Percentiles rank a stretch among this genome's conserved stretches.
phyloP scores from a whole-genome alignment of 176 grass and related monocot species.

The Aegilops umbellulata region DNA sequence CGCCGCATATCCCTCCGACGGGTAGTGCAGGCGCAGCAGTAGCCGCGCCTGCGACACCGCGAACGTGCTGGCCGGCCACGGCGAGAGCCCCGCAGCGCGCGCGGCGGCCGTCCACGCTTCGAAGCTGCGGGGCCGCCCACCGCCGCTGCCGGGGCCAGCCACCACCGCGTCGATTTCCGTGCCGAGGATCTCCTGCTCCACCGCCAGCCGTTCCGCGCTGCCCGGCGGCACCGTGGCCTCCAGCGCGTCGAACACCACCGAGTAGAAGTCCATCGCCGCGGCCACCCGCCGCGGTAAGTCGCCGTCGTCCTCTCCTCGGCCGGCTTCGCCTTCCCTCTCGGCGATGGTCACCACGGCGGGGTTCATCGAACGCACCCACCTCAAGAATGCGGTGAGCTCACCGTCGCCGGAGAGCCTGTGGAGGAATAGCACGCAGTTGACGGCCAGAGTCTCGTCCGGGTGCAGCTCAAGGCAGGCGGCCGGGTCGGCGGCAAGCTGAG shows the following conservation, averaged over 20 bases:
- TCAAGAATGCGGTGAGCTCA: constrained; percentile 43
- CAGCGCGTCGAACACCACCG: constrained; percentile 78
- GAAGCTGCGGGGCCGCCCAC: constrained; percentile 27
- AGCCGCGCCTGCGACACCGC: constrained; percentile 75
- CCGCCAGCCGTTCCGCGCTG: constrained; percentile 56
- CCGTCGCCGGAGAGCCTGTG: constrained; percentile 44
- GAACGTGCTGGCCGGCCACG: constrained; percentile 59
- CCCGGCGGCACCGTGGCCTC: constrained; percentile 82
- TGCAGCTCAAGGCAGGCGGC: constrained; percentile 33
- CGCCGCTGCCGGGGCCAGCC: neutral
- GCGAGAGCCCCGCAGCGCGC: constrained; percentile 45
- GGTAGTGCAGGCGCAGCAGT: constrained; percentile 86
- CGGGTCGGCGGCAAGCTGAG: constrained; percentile 6
- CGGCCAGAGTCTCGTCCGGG: constrained; percentile 60
- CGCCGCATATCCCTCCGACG: constrained; percentile 75
- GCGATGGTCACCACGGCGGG: constrained; percentile 77
- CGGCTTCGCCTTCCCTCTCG: constrained; percentile 47
- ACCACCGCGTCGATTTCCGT: constrained; percentile 62
- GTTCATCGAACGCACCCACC: constrained; percentile 49
- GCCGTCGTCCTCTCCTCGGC: neutral
- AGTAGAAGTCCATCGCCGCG: constrained; percentile 71
- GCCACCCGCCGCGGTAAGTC: constrained; percentile 31
- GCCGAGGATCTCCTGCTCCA: constrained; percentile 68
- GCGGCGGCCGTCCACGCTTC: constrained; percentile 51
- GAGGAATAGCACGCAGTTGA: constrained; percentile 77